Conservation (phyloP, 208 protist genomes). For the Balamuthia mandrillaris region DNA sequence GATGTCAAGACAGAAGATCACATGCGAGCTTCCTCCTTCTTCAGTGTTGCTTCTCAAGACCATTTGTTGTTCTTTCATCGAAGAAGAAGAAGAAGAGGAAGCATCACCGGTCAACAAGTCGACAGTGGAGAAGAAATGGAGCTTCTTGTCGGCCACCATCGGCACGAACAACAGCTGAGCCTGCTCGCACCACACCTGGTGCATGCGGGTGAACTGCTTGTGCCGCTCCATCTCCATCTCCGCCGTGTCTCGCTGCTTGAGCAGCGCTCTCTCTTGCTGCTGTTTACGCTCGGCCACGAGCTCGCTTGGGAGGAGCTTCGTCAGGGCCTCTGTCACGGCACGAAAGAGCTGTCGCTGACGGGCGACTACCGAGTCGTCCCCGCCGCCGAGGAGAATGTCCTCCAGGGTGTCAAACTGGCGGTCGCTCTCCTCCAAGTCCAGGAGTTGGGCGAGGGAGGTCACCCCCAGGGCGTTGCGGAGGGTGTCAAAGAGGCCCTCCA, state of each 20-base stretch:
- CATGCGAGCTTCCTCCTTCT: not conserved
- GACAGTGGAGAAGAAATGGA: not conserved
- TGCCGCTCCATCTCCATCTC: not conserved
- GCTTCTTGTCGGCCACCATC: not conserved
- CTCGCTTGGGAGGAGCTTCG: not conserved
- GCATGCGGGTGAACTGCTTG: not conserved
- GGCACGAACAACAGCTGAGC: not conserved
- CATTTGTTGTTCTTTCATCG: too few species aligned
- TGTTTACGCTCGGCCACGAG: not conserved
- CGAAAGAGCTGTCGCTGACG: not conserved
- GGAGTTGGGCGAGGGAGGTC: not conserved
- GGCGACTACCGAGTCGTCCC: too few species aligned
- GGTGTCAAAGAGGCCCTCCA: not conserved
- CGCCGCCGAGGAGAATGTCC: not conserved
- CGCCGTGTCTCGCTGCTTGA: not conserved
- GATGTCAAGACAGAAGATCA: conserved; percentile 38
- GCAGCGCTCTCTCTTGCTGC: not conserved
- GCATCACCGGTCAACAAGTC: not conserved
- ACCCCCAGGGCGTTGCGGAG: not conserved
- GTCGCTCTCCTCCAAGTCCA: not conserved
- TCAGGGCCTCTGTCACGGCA: not conserved
- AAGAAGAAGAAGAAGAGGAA: too few species aligned
- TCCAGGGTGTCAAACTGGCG: not conserved
- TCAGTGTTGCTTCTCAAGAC: too few species aligned
- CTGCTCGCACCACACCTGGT: not conserved